These are phyloP conservation scores for Fusarium setosum DNA, from an alignment of 2,329 filamentous ascomycete species.

Conservation along the genomic window DNA sequence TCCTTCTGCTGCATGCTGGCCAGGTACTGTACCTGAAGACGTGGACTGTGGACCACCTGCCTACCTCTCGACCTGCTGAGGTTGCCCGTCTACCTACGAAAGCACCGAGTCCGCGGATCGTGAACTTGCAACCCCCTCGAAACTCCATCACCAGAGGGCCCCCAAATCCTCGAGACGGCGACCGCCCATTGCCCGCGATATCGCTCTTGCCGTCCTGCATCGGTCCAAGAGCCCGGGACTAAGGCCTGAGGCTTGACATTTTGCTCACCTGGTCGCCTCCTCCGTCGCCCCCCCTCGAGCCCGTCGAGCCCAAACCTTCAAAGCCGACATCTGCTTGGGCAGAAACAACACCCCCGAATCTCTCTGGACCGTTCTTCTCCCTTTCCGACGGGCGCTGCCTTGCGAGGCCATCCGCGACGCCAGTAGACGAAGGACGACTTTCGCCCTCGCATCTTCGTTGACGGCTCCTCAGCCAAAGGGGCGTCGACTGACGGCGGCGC, in stretches of 20 bases:
- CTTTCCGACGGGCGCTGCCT: conserved; percentile 26
- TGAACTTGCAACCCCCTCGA: conserved; percentile 43
- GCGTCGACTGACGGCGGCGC: conserved; percentile 48
- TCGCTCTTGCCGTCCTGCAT: conserved; percentile 19
- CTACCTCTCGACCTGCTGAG: conserved; percentile 11
- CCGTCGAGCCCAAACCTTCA: conserved; percentile 36
- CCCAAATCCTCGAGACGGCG: conserved; percentile 33
- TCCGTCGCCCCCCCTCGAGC: conserved; percentile 32
- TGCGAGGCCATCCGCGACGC: conserved; percentile 25
- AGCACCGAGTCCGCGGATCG: conserved; percentile 40
- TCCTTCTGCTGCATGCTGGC: conserved; percentile 8
- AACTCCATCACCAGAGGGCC: conserved; percentile 37
- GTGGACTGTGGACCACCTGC: conserved; percentile 10
- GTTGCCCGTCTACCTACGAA: conserved; percentile 33
- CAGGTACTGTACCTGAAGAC: conserved; percentile 19
- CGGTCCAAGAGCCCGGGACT: conserved; percentile 27
- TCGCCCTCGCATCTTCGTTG: conserved; percentile 25
- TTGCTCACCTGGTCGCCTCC: conserved; percentile 25
- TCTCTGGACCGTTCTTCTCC: conserved; percentile 17
- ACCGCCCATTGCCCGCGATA: conserved; percentile 36
- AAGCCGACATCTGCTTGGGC: conserved; percentile 37
- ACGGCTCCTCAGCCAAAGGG: conserved; percentile 34
- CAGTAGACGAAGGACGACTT: conserved; percentile 17
- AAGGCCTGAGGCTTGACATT: conserved; percentile 32
- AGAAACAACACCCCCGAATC: conserved; percentile 27